Evolutionary conservation across 1,139 yeast genomes (phyloP).

Genomic region (Scheffersomyces titani): DNA sequence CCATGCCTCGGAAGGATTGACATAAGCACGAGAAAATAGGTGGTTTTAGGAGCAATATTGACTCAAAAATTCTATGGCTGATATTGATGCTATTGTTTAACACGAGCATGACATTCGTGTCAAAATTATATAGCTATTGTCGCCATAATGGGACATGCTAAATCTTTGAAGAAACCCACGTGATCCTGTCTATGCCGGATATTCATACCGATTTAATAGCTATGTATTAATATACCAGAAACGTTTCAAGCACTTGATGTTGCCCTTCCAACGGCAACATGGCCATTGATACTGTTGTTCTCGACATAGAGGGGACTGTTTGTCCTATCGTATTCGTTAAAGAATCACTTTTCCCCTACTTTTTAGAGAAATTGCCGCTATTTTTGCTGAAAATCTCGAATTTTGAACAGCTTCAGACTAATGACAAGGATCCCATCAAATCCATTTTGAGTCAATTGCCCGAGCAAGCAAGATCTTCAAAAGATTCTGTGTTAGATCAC

Average conservation of each 20-base stretch:
- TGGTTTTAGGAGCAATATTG: no score
- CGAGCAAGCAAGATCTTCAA: constrained; percentile 20
- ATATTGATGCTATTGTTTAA: no score
- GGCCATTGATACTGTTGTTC: constrained; percentile 9
- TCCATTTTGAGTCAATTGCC: constrained; percentile 50
- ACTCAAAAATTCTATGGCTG: no score
- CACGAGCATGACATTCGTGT: no score
- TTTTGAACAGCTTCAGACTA: constrained; percentile 1
- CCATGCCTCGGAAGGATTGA: no score
- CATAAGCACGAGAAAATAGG: no score
- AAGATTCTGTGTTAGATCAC: constrained; percentile 38
- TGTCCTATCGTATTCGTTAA: constrained; percentile 90
- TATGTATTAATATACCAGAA: background rate
- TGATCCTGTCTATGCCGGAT: background rate
- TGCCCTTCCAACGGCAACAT: background rate
- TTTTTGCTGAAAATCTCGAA: constrained; percentile 30
- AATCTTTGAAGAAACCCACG: background rate
- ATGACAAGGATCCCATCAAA: constrained; percentile 18
- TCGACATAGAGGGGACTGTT: constrained; percentile 88
- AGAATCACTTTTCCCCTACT: constrained; percentile 61
- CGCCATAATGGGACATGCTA: background rate
- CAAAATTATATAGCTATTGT: background rate
- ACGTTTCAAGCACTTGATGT: background rate
- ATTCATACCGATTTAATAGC: background rate
- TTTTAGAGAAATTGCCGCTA: constrained; percentile 41